A percentile compares a stretch with the other conserved stretches of the same genome.
phyloP scores from a whole-genome alignment of 345 rosid genomes.

The Chamaenerion angustifolium region DNA sequence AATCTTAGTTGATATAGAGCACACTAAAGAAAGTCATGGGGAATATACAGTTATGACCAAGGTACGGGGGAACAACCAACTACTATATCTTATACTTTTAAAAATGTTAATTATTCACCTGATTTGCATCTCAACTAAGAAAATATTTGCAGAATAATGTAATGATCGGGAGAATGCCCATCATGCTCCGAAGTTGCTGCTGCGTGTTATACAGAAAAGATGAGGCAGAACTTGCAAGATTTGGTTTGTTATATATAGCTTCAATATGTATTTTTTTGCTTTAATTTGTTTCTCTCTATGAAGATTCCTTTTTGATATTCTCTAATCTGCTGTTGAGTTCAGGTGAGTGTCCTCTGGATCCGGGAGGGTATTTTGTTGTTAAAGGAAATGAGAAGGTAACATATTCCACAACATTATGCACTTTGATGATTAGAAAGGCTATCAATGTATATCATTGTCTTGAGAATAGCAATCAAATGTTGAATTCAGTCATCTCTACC shows the following conservation, averaged over 20 bases:
- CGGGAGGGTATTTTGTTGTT: conserved; percentile 86
- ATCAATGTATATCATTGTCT: no score
- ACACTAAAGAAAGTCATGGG: conserved; percentile 38
- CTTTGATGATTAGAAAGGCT: no score
- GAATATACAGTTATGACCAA: conserved; percentile 21
- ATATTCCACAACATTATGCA: no score
- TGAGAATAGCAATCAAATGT: no score
- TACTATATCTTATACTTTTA: no score
- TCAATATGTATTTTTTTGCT: conserved; percentile 1
- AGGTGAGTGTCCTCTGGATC: conserved; percentile 99
- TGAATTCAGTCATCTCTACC: no score
- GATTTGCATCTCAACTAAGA: neutral
- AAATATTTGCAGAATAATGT: conserved; percentile 39
- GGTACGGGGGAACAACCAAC: conserved; percentile 22
- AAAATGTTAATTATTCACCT: neutral
- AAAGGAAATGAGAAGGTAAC: conserved; percentile 88
- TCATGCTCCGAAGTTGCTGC: conserved; percentile 78
- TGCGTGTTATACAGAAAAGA: conserved; percentile 69
- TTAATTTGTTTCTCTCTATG: neutral
- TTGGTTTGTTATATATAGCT: conserved; percentile 35
- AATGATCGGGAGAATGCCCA: conserved; percentile 74
- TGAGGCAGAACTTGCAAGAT: conserved; percentile 86
- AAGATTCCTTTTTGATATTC: neutral
- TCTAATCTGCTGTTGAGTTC: conserved; percentile 6
- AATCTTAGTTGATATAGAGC: conserved; percentile 59